Evolutionary conservation across 805 yeast genomes (phyloP), one percentile per base, ranked within the genome.

Genomic region (Saccharomycopsis sp.): DNA sequence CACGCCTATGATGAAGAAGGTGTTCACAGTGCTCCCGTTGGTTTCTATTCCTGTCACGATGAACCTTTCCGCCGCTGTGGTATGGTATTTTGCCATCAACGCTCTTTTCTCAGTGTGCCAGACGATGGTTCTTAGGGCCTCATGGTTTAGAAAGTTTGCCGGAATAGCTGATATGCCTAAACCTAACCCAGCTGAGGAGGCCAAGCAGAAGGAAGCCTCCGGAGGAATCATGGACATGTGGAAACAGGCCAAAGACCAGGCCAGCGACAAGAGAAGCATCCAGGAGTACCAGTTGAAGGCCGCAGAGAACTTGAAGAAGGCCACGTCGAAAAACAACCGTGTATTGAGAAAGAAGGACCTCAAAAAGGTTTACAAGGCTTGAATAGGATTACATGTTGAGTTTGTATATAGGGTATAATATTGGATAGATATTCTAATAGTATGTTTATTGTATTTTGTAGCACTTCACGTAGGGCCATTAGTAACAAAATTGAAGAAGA

Each of bases 1-100:
- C 73, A 75, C 81, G 61, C 87, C 89, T 0, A 78, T 78, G 49
- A 78, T 85, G 82, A 83, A 82, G 72, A 86, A 84, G 66, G 70
- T 87, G 22, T 80, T 93, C 75, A 82, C 86, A 47, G 76, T 80
- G 50, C 71, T 90, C 66, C 98, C 98, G 15, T 78, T 91, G 64
- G 74, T 86, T 34, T 90, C 97, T 2, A 85, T 93, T 62, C 84
- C 92, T n/a, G 83, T 93, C 64, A 93, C 97, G 2, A 88, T 87
- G 87, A 80, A 85, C 56, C 79, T 93, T 67, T 86, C 96, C 1
- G 82, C 96, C 1, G 96, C 88, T 44, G 90, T 91, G 41, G 85
- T 92, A 63, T 76, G 90, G 55, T 94, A 92, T 70, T 89, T 93
- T 71, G 85, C 93, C 3, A 83, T 87, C 42, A 90, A 91, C 69